phyloP scores from a whole-genome alignment of 257 asterid species.

The Linderniella brevidens region DNA sequence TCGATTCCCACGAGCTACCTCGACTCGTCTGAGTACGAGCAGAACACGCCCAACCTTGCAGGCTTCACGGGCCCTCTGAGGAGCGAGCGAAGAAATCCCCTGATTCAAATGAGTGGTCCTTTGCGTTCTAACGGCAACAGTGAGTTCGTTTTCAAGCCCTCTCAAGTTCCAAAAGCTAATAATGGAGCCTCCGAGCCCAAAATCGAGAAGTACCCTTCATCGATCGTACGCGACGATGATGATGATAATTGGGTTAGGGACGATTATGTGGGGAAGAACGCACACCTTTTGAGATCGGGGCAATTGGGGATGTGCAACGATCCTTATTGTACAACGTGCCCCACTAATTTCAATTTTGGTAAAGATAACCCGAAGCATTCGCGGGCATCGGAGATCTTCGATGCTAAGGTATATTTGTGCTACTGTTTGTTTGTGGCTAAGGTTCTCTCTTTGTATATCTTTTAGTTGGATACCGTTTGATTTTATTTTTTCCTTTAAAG shows the following conservation, averaged over 20 bases:
- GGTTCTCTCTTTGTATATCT: background rate
- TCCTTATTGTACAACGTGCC: constrained; percentile 93
- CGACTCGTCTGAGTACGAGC: constrained; percentile 21
- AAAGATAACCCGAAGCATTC: too few relatives aligned
- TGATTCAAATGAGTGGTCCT: constrained; percentile 55
- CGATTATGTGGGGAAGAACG: constrained; percentile 33
- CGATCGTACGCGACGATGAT: constrained; percentile 8
- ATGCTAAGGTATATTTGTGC: too few relatives aligned
- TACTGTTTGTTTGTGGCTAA: too few relatives aligned
- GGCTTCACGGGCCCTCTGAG: too few relatives aligned
- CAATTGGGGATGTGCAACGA: constrained; percentile 87
- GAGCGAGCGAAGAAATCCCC: constrained; percentile 19
- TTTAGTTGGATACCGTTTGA: constrained; percentile 1
- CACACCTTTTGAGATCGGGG: constrained; percentile 75
- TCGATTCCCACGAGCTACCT: constrained; percentile 32
- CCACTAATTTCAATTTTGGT: constrained; percentile 29
- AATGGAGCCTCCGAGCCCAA: constrained; percentile 16
- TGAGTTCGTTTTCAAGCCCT: constrained; percentile 30
- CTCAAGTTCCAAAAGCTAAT: constrained; percentile 18
- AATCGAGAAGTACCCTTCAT: constrained; percentile 37
- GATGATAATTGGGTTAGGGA: constrained; percentile 29
- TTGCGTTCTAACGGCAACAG: constrained; percentile 20
- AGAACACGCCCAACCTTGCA: constrained; percentile 9
- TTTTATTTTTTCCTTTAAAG: constrained; percentile 23
- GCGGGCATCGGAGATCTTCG: too few relatives aligned